A percentile compares a stretch with the other conserved stretches of the same genome.
Conservation (phyloP, 2,329 filamentous ascomycete genomes). For the Chrysosporium keratinophilum region DNA sequence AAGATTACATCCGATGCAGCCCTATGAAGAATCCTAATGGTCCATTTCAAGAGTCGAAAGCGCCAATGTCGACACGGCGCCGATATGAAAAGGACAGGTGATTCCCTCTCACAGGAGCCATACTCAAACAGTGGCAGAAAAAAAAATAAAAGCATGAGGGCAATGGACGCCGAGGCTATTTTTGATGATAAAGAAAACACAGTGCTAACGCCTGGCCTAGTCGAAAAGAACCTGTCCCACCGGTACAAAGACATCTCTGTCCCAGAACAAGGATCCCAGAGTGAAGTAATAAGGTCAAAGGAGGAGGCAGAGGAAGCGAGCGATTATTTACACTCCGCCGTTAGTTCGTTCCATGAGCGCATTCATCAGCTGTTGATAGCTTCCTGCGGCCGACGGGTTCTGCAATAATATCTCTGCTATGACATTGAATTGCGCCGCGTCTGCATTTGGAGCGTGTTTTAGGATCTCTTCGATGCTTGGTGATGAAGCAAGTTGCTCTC, state of each 20-base stretch:
- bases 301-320: neutral
- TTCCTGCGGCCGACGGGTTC: conserved; percentile 54
- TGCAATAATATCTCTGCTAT: conserved; percentile 58
- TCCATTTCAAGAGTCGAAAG: too few relatives aligned
- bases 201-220: neutral
- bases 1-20: too few relatives aligned
- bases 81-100: too few relatives aligned
- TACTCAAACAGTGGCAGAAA: neutral
- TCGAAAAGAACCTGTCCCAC: neutral
- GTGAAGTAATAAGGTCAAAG: neutral
- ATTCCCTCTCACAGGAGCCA: neutral
- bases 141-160: neutral
- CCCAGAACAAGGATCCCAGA: neutral
- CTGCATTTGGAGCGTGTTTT: conserved; percentile 57
- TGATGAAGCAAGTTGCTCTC: conserved; percentile 46
- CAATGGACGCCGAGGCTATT: neutral
- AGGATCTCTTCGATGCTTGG: conserved; percentile 61
- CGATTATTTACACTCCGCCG: conserved; percentile 17
- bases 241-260: neutral
- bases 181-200: neutral
- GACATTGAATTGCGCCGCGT: conserved; percentile 62
- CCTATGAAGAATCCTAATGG: too few relatives aligned
- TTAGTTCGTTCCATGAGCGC: conserved; percentile 33
- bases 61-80: too few relatives aligned
- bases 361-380: conserved; percentile 39